Percentiles rank a stretch among this genome's conserved stretches.
Evolutionary conservation across 2,329 filamentous ascomycete species (phyloP).

Genomic region (Diaporthe citri): DNA sequence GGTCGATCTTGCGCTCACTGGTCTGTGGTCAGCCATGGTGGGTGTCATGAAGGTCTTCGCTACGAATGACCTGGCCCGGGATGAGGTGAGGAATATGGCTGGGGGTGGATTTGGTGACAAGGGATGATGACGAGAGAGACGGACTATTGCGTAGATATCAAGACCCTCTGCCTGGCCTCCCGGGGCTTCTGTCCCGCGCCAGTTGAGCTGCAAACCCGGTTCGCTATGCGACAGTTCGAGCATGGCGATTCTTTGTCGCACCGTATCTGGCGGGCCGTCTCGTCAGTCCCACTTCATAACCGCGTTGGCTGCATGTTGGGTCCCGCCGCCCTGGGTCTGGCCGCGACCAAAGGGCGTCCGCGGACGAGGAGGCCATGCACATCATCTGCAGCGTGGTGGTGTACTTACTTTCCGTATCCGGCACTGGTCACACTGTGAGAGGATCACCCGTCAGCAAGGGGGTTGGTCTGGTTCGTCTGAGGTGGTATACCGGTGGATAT

Average conservation of each 20-base stretch:
- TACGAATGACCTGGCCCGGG: too few species aligned
- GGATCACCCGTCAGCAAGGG: constrained; percentile 12
- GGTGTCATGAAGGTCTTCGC: background rate
- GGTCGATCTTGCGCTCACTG: constrained; percentile 67
- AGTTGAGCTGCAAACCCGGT: constrained; percentile 66
- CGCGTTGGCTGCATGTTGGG: background rate
- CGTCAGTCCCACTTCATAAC: background rate
- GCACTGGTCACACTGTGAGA: constrained; percentile 54
- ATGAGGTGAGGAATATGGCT: background rate
- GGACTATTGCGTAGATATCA: constrained; percentile 73
- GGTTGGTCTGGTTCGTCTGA: background rate
- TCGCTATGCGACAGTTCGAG: constrained; percentile 68
- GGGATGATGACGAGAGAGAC: constrained; percentile 43
- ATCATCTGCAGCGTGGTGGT: background rate
- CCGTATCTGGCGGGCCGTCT: constrained; percentile 60
- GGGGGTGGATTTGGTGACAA: background rate
- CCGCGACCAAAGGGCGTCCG: constrained; percentile 29
- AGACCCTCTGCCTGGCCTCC: constrained; percentile 66
- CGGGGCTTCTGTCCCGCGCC: constrained; percentile 67
- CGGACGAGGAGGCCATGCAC: constrained; percentile 29
- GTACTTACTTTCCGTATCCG: constrained; percentile 53
- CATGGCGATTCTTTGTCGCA: constrained; percentile 71
- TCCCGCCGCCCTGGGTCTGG: background rate
- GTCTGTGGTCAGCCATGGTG: constrained; percentile 21
- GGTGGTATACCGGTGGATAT: constrained; percentile 30